Conservation (phyloP, 164 flowering plant genomes). For the Annona cherimola region DNA sequence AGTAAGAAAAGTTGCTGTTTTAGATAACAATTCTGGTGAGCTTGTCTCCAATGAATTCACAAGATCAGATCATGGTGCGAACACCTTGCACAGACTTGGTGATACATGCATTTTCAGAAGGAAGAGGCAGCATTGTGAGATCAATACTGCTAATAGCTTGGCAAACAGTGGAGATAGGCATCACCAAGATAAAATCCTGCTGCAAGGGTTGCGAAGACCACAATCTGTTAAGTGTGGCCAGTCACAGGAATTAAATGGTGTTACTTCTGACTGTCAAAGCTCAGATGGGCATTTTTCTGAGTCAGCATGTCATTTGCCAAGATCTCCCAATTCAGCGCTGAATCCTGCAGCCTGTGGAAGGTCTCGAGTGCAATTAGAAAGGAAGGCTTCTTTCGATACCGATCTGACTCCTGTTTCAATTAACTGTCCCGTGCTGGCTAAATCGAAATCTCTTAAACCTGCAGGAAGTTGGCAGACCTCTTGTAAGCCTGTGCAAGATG, state of each 20-base stretch:
- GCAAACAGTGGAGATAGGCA: background rate
- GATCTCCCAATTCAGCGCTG: background rate
- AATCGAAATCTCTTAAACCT: slow-evolving; percentile 9
- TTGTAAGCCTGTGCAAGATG: slow-evolving; percentile 24
- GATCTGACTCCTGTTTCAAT: slow-evolving; percentile 8
- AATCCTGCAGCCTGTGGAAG: background rate
- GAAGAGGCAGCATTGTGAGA: slow-evolving; percentile 28
- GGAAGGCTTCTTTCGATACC: slow-evolving; percentile 12
- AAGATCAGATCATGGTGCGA: slow-evolving; percentile 7
- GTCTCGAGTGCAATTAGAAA: background rate
- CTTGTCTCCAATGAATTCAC: slow-evolving; percentile 10
- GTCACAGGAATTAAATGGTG: slow-evolving; percentile 4
- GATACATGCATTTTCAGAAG: slow-evolving; percentile 13
- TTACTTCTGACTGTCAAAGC: slow-evolving; percentile 11
- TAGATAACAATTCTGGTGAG: background rate
- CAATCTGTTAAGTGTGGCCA: slow-evolving; percentile 8
- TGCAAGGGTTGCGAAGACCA: slow-evolving; percentile 11
- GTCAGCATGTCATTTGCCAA: background rate
- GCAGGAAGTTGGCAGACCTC: slow-evolving; percentile 8
- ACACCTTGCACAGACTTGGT: background rate
- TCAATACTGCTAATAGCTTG: slow-evolving; percentile 11
- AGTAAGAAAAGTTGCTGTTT: background rate
- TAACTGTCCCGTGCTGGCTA: slow-evolving; percentile 8
- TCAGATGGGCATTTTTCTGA: background rate
- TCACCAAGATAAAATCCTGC: slow-evolving; percentile 11